Percentiles rank a stretch among this genome's conserved stretches.
phyloP scores from a whole-genome alignment of 148 eudicot species.

The Rhododendron mucronatum region DNA sequence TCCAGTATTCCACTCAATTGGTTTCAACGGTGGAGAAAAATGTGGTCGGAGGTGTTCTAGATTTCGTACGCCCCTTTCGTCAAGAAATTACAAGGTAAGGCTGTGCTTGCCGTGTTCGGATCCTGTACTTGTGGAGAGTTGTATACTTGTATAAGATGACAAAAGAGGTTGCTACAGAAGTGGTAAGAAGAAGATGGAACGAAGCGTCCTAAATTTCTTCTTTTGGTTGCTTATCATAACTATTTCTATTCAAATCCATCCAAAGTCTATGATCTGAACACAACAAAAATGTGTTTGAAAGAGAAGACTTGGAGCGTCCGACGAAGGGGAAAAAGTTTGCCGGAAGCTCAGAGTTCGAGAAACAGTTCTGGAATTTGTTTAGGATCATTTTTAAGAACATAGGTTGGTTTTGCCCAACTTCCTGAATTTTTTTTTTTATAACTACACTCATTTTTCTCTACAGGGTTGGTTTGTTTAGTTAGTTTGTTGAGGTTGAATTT shows the following conservation, averaged over 20 bases:
- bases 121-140: neutral
- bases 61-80: neutral
- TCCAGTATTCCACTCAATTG: constrained; percentile 21
- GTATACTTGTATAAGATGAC: neutral
- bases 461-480: neutral
- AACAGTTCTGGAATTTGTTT: neutral
- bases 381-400: neutral
- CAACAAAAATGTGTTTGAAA: neutral
- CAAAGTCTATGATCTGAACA: neutral
- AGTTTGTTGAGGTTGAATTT: neutral
- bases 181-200: neutral
- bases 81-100: neutral
- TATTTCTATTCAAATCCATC: neutral
- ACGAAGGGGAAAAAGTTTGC: neutral
- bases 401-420: neutral
- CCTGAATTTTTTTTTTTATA: neutral
- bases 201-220: neutral
- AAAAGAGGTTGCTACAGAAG: neutral
- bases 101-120: neutral
- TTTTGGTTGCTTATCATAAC: neutral
- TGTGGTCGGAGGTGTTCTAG: constrained; percentile 20
- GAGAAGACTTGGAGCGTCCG: neutral
- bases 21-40: constrained; percentile 28
- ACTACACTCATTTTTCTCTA: neutral
- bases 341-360: neutral